Conservation (phyloP, 2,329 filamentous ascomycete genomes). For the Cercospora nicotianae region DNA sequence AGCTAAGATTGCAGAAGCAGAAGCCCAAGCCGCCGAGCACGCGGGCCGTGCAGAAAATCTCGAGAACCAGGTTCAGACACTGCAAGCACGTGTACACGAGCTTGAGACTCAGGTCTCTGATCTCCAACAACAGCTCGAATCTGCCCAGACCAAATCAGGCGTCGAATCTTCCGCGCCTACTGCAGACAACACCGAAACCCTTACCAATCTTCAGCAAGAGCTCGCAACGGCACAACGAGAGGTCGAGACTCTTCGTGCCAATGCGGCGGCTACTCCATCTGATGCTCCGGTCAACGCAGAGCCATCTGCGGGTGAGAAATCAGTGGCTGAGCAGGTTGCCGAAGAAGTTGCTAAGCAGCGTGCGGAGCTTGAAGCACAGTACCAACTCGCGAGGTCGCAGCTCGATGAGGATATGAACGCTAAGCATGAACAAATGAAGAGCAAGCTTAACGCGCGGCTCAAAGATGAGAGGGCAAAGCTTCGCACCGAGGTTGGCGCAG, state of each 20-base stretch:
- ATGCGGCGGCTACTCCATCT: conserved; percentile 31
- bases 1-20: conserved; percentile 42
- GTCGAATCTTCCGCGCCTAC: conserved; percentile 1
- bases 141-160: conserved; percentile 23
- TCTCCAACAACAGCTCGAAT: conserved; percentile 42
- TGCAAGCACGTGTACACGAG: conserved; percentile 63
- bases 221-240: conserved; percentile 49
- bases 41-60: conserved; percentile 40
- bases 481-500: conserved; percentile 41
- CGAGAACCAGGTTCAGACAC: conserved; percentile 46
- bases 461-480: conserved; percentile 44
- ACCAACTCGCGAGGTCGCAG: conserved; percentile 43
- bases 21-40: conserved; percentile 44
- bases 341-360: conserved; percentile 45
- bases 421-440: conserved; percentile 69
- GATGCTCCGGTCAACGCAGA: conserved; percentile 24
- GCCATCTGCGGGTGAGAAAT: conserved; percentile 30
- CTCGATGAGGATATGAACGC: conserved; percentile 53
- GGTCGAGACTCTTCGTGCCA: conserved; percentile 46
- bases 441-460: conserved; percentile 67
- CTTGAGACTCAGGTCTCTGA: conserved; percentile 60
- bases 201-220: conserved; percentile 44
- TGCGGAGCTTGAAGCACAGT: conserved; percentile 41
- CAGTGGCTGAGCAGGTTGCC: conserved; percentile 52
- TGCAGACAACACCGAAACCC: conserved; percentile 28